phyloP scores from a whole-genome alignment of 192 early-diverging fungal species.

The Chytriomyces sp. region DNA sequence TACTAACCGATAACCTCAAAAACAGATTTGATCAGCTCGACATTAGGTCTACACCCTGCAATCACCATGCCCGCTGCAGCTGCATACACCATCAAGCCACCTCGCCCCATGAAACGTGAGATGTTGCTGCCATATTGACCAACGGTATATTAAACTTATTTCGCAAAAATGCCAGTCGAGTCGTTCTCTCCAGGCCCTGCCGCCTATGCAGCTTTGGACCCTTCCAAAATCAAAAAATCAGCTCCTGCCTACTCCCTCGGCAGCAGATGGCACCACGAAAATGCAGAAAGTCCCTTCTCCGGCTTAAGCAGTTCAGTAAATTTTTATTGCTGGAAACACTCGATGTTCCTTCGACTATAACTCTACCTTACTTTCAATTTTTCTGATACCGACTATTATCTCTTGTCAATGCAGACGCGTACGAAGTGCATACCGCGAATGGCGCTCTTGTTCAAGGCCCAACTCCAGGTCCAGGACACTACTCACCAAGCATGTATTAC shows the following conservation, averaged over 20 bases:
- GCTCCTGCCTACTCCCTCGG: constrained; percentile 61
- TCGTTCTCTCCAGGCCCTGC: constrained; percentile 62
- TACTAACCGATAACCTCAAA: background rate
- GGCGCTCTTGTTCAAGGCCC: constrained; percentile 39
- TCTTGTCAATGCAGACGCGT: constrained; percentile 28
- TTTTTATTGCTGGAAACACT: background rate
- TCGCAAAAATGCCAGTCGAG: constrained; percentile 46
- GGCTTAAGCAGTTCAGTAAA: constrained; percentile 24
- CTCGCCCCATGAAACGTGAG: constrained; percentile 54
- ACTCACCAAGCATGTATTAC: constrained; percentile 53
- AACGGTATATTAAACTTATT: background rate
- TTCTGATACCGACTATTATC: too few species aligned
- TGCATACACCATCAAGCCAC: constrained; percentile 63
- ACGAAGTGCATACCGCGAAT: constrained; percentile 43
- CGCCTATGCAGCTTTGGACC: constrained; percentile 54
- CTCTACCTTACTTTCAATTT: background rate
- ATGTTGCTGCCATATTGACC: background rate
- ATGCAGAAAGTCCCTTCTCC: constrained; percentile 45
- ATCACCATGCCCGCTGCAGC: constrained; percentile 57
- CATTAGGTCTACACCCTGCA: constrained; percentile 57
- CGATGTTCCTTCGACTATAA: background rate
- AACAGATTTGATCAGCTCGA: constrained; percentile 53
- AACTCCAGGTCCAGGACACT: constrained; percentile 63
- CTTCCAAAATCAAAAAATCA: constrained; percentile 58
- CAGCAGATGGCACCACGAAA: constrained; percentile 48